These are phyloP conservation scores for Scheffersomyces stambukii DNA, from an alignment of 1,139 yeast genomes.

Conservation along the genomic window DNA sequence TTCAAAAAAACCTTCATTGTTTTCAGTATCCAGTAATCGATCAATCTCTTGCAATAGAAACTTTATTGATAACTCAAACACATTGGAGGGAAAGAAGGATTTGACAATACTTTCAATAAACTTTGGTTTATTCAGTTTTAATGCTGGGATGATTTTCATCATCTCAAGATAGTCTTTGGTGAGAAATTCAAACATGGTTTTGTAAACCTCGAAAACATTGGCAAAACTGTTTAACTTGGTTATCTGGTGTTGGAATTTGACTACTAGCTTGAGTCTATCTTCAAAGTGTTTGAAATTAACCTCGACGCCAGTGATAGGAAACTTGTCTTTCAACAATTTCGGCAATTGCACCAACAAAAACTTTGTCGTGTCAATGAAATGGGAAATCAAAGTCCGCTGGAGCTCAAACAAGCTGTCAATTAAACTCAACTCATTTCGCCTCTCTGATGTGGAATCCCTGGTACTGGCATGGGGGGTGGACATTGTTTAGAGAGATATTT, in stretches of 20 bases:
- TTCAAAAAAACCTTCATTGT: no score
- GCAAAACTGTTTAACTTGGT: not conserved
- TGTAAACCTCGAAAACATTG: slow-evolving; percentile 1
- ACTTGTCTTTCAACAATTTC: not conserved
- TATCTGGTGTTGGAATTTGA: slow-evolving; percentile 1
- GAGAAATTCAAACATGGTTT: not conserved
- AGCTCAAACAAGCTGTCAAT: slow-evolving; percentile 1
- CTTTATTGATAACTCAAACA: not conserved
- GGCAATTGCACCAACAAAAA: slow-evolving; percentile 1
- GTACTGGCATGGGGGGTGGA: no score
- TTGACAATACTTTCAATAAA: not conserved
- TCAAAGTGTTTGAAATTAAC: not conserved
- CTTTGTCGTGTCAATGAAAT: not conserved
- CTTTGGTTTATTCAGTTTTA: not conserved
- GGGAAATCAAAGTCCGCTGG: slow-evolving; percentile 1
- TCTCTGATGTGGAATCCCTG: no score
- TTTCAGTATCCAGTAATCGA: no score
- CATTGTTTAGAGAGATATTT: no score
- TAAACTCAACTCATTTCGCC: not conserved
- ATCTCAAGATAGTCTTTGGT: not conserved
- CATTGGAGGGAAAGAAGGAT: not conserved
- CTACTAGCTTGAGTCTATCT: not conserved
- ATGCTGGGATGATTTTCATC: not conserved
- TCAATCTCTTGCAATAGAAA: not conserved
- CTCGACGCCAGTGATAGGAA: not conserved